A percentile compares a stretch with the other conserved stretches of the same genome.
These are phyloP conservation scores for Penicillium sp. DNA, from an alignment of 2,329 filamentous ascomycete genomes.

Conservation along the genomic window DNA sequence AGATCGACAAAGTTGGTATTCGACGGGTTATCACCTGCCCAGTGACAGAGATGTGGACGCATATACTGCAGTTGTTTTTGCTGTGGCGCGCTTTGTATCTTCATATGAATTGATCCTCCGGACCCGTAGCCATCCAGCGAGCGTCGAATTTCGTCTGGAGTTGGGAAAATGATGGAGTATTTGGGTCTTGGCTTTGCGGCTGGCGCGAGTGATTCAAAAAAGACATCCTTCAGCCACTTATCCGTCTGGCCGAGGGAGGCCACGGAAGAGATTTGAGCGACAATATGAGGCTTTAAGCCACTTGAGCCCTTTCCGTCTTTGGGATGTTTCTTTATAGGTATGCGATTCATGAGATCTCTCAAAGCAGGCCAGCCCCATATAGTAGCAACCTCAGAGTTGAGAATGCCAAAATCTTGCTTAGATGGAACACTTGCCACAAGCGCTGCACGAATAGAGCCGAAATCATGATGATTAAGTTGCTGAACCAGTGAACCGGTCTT, in stretches of 20 bases:
- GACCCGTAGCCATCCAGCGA: slow-evolving; percentile 76
- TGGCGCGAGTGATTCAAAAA: slow-evolving; percentile 51
- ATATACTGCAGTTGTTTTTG: slow-evolving; percentile 72
- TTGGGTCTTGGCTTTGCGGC: slow-evolving; percentile 38
- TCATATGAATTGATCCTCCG: slow-evolving; percentile 78
- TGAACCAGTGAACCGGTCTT: slow-evolving; percentile 56
- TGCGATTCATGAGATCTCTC: slow-evolving; percentile 55
- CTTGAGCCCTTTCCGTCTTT: not conserved
- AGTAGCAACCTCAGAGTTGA: slow-evolving; percentile 49
- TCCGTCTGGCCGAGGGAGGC: slow-evolving; percentile 71
- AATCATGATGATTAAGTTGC: slow-evolving; percentile 64
- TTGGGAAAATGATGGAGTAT: slow-evolving; percentile 77
- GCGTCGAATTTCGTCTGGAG: slow-evolving; percentile 70
- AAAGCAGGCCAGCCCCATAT: slow-evolving; percentile 76
- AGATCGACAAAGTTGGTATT: slow-evolving; percentile 8
- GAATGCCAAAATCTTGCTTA: slow-evolving; percentile 51
- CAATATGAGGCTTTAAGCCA: slow-evolving; percentile 27
- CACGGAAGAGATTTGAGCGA: slow-evolving; percentile 67
- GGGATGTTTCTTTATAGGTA: slow-evolving; percentile 41
- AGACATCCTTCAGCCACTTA: slow-evolving; percentile 67
- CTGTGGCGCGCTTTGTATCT: slow-evolving; percentile 67
- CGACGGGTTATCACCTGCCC: slow-evolving; percentile 60
- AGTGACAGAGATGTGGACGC: slow-evolving; percentile 68
- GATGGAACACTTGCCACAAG: slow-evolving; percentile 79
- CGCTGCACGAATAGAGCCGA: slow-evolving; percentile 64